Base-by-base conservation (phyloP, 306 rosid genomes). In the Pueraria montana region DNA sequence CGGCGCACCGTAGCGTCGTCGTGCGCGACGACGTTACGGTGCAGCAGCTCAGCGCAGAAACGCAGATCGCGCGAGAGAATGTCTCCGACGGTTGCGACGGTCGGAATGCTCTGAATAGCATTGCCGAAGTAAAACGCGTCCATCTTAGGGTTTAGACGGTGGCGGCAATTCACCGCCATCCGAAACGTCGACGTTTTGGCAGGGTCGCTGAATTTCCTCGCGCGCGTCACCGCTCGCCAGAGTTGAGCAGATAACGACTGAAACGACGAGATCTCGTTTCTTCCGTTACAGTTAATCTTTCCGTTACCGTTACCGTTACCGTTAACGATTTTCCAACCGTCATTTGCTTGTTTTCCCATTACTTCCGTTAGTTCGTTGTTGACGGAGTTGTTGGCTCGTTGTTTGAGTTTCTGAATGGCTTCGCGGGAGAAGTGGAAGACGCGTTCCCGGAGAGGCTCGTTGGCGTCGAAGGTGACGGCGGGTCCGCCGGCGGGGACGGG, bases 141-240 rank as follows among this genome's bases (percentile, higher is more conserved):
- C 91, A 94, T 80, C 89, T 72, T 86, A 18, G 98, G 98, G 27
- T 79, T 65, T 43, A 94, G 76, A 1, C 98, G 83, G 84, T 89
- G 98, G 23, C 98, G 96, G 82, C 96, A 94, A 72, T 94, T 94
- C 82, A 94, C 98, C 0, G 98, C 98, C 98, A 94, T 94, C 0
- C 98, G 88, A 56, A 94, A 92, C 85, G 96, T 94, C 87, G 96
- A 90, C 84, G 86, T 84, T 85, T 91, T 92, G 0, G 85, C 1
- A 0, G 24, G 32, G 4, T 85, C 88, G 23, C 1, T n/a, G 8
- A 94, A 34, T 4, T 86, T 88, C 76, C 98, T 85, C 5, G 88
- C 97, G 43, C 93, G 97, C 32, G 97, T 94, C 83, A 94, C 96
- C 3, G 96, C 87, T 0, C 98, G 89, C 98, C 98, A 94, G 3